A percentile compares a stretch with the other conserved stretches of the same genome.
phyloP scores from a whole-genome alignment of 2,329 filamentous ascomycete genomes.

The Sphaerulina vaccinii region DNA sequence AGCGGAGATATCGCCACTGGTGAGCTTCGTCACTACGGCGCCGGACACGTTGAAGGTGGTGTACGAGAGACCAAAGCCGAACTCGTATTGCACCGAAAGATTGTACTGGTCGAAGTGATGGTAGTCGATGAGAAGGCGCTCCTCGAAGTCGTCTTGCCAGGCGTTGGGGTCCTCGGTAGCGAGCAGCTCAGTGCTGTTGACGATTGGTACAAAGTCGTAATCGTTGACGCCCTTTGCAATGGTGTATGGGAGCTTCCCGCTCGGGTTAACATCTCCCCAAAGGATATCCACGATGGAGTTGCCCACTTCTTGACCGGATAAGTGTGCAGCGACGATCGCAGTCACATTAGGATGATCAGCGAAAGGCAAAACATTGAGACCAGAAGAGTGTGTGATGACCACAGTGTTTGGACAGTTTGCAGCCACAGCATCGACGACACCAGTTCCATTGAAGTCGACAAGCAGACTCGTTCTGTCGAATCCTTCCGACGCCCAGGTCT shows the following conservation, averaged over 20 bases:
- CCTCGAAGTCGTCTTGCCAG: slow-evolving; percentile 53
- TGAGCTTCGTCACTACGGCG: slow-evolving; percentile 12
- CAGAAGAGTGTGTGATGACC: slow-evolving; percentile 34
- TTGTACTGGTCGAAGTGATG: slow-evolving; percentile 50
- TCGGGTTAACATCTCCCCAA: slow-evolving; percentile 34
- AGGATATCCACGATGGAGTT: slow-evolving; percentile 45
- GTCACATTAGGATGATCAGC: slow-evolving; percentile 39
- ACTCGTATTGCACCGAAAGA: slow-evolving; percentile 34
- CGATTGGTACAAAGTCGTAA: slow-evolving; percentile 37
- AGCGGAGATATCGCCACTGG: slow-evolving; percentile 17
- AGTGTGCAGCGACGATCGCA: slow-evolving; percentile 44
- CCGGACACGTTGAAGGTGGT: slow-evolving; percentile 30
- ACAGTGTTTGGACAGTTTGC: slow-evolving; percentile 33
- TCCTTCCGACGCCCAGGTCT: slow-evolving; percentile 52
- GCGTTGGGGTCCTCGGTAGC: slow-evolving; percentile 39
- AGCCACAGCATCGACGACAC: slow-evolving; percentile 32
- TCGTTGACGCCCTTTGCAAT: slow-evolving; percentile 31
- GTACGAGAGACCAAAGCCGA: slow-evolving; percentile 35
- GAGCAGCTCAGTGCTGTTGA: slow-evolving; percentile 40
- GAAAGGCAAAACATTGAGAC: slow-evolving; percentile 44
- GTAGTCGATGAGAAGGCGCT: slow-evolving; percentile 56
- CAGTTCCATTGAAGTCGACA: slow-evolving; percentile 45
- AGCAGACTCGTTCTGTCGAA: slow-evolving; percentile 44
- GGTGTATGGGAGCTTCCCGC: slow-evolving; percentile 34
- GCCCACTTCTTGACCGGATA: slow-evolving; percentile 42